Base-by-base conservation (phyloP, 2,329 filamentous ascomycete genomes). In the Penicillium oxalicum region DNA sequence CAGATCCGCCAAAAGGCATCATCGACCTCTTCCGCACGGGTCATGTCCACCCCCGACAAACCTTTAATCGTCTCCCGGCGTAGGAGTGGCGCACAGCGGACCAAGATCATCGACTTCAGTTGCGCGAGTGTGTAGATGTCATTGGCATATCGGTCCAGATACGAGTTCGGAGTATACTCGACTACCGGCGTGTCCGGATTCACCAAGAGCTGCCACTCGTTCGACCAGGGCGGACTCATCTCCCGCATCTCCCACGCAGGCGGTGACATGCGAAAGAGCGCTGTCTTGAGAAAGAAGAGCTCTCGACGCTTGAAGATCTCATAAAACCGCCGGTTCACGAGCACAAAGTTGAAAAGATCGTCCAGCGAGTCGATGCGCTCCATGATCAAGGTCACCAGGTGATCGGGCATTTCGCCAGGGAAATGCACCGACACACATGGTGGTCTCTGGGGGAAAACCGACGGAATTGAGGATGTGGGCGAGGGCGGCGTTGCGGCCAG, bases 1-100 rank as follows among this genome's bases (percentile, higher is more conserved):
- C 81, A 84, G 28, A 85, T 77, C 2, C 81, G 77, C 79, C 80
- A 84, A 41, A 84, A 74, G 0, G 81, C 81, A 61, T 82, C 75
- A 49, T 83, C 78, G 26, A 84, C 72, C 48, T 80, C 75, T 36
- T 70, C 69, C 1, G 76, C 72, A 7, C 74, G 71, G 2, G 63
- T 56, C 7, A 72, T 67, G 38, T 74, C 70, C 18, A 71, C 62
- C 4, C 75, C 77, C 1, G 74, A 68, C 3, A 84, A 70, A 2
- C 78, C 79, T 24, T 68, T 65, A 5, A 78, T 70, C 0, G 81
- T 83, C 47, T 81, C 78, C 1, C 72, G 73, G 7, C 80, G 77
- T 27, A 83, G 68, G 51, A 80, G 79, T 0, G 75, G 74, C 51
- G 77, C 70, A 53, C 81, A 81, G 28, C 77, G 76, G 35, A 76